These are phyloP conservation scores for Globisporangium acanthophoron DNA, from an alignment of 352 stramenopile species.

Conservation along the genomic window DNA sequence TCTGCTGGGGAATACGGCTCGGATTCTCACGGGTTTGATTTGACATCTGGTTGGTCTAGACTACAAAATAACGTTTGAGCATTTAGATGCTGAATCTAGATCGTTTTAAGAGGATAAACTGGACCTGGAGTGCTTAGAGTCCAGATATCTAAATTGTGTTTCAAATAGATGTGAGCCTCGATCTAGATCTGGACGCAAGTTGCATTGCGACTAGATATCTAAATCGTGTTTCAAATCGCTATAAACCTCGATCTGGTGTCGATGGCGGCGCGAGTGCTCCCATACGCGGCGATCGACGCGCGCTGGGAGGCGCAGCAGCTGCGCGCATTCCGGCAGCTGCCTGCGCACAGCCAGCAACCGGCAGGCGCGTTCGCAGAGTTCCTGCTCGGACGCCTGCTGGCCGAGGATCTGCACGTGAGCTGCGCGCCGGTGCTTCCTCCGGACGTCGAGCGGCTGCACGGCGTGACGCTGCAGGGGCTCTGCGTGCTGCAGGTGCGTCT, in stretches of 20 bases:
- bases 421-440: constrained; percentile 52
- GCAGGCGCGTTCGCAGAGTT: constrained; percentile 32
- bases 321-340: constrained; percentile 25
- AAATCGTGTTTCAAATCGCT: too few species aligned
- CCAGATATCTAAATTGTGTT: too few species aligned
- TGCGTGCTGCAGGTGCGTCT: constrained; percentile 63
- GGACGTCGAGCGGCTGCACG: constrained; percentile 40
- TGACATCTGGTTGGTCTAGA: too few species aligned
- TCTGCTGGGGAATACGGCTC: too few species aligned
- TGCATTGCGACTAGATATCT: too few species aligned
- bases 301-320: constrained; percentile 51
- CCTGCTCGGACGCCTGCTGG: constrained; percentile 54
- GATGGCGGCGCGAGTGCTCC: constrained; percentile 20
- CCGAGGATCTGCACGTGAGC: constrained; percentile 62
- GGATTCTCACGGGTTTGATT: too few species aligned
- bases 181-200: too few species aligned
- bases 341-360: not conserved
- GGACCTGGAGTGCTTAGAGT: too few species aligned
- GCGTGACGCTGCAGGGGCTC: constrained; percentile 49
- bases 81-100: too few species aligned
- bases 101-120: too few species aligned
- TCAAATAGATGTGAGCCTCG: too few species aligned
- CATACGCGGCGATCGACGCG: constrained; percentile 52
- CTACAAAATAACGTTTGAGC: too few species aligned
- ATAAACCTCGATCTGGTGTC: constrained; percentile 1